Conservation (phyloP, 2,329 filamentous ascomycete genomes). For the Cladobotryum protrusum region DNA sequence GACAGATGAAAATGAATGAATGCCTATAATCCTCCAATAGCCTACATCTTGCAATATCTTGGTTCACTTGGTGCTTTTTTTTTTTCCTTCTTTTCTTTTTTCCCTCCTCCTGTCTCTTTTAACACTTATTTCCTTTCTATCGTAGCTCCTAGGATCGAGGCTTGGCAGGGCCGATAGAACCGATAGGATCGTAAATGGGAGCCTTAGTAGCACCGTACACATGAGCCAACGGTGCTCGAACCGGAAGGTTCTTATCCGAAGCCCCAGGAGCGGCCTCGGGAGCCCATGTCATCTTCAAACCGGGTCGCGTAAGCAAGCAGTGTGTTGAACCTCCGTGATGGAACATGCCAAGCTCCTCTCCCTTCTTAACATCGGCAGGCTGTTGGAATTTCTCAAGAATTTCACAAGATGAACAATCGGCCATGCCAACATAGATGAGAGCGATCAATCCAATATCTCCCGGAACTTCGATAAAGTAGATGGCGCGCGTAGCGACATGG, state of each 20-base stretch:
- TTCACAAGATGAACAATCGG: conserved; percentile 61
- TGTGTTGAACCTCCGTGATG: conserved; percentile 64
- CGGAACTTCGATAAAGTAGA: conserved; percentile 62
- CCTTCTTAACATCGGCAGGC: conserved; percentile 38
- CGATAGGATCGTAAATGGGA: no score
- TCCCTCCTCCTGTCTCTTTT: background rate
- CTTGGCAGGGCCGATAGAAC: no score
- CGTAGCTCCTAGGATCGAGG: no score
- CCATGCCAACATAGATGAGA: conserved; percentile 65
- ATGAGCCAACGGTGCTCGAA: conserved; percentile 15
- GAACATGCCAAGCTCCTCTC: conserved; percentile 66
- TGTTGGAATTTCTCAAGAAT: conserved; percentile 30
- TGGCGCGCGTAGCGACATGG: conserved; percentile 54
- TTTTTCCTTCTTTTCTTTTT: background rate
- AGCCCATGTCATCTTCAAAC: conserved; percentile 33
- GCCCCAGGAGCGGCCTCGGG: conserved; percentile 12
- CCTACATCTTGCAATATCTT: no score
- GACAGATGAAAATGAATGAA: no score
- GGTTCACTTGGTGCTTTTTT: background rate
- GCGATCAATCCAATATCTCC: conserved; percentile 61
- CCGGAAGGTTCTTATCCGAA: conserved; percentile 13
- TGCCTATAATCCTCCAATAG: no score
- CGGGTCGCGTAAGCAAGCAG: conserved; percentile 55
- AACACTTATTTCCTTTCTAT: background rate
- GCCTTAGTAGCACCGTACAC: conserved; percentile 3